Evolutionary conservation across 2,329 filamentous ascomycete species (phyloP).

Genomic region (Trichoderma sp.): DNA sequence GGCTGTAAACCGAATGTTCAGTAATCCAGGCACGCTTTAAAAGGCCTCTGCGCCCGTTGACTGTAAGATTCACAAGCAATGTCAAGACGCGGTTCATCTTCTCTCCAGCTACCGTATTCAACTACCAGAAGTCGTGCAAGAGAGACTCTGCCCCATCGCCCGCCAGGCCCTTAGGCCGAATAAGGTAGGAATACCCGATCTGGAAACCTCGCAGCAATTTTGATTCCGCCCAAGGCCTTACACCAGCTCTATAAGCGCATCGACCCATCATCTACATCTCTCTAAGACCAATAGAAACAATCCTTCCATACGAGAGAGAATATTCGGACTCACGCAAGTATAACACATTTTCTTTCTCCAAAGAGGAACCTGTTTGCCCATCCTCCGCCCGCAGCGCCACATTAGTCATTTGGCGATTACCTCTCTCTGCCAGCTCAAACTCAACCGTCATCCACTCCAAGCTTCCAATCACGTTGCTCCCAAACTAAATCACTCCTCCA

Average conservation of each 20-base stretch:
- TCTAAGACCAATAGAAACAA: too few species aligned
- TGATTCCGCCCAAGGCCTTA: not conserved
- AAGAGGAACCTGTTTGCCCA: not conserved
- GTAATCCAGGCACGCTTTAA: not conserved
- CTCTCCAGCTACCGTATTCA: not conserved
- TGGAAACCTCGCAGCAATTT: not conserved
- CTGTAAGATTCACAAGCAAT: not conserved
- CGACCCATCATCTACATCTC: too few species aligned
- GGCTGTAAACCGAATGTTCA: not conserved
- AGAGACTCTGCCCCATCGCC: not conserved
- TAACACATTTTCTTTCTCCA: not conserved
- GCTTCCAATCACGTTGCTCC: not conserved
- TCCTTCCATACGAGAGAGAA: not conserved
- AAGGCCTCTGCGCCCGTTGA: not conserved
- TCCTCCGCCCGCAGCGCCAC: not conserved
- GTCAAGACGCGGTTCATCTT: not conserved
- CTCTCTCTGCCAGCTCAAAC: not conserved
- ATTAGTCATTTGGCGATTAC: not conserved
- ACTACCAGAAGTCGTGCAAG: not conserved
- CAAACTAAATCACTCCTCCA: not conserved
- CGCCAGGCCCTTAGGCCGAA: not conserved
- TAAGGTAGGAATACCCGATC: not conserved
- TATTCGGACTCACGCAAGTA: not conserved
- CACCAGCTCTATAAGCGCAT: not conserved
- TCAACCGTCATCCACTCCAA: not conserved